Evolutionary conservation across 805 yeast species (phyloP).

Genomic region (Pichia nakasei): DNA sequence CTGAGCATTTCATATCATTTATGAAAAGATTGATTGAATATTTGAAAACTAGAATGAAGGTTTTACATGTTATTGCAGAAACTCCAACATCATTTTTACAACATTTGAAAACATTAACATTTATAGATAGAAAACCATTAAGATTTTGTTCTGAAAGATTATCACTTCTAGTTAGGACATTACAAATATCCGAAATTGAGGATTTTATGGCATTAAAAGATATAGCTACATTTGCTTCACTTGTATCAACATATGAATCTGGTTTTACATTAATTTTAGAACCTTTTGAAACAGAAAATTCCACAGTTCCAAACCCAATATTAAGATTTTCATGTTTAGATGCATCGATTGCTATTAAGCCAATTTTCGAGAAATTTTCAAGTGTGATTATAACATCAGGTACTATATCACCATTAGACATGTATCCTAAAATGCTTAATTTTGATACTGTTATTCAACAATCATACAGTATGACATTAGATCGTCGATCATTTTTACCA

Average conservation of each 20-base stretch:
- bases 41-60: conserved; percentile 94
- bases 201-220: conserved; percentile 91
- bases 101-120: conserved; percentile 88
- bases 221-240: conserved; percentile 92
- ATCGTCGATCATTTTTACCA: conserved; percentile 87
- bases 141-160: conserved; percentile 88
- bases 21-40: conserved; percentile 89
- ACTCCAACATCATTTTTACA: conserved; percentile 90
- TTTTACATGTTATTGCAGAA: conserved; percentile 93
- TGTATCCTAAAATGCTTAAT: conserved; percentile 96
- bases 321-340: conserved; percentile 89
- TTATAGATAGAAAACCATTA: conserved; percentile 85
- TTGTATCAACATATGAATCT: conserved; percentile 87
- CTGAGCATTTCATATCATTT: conserved; percentile 93
- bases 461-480: conserved; percentile 92
- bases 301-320: conserved; percentile 95
- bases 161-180: conserved; percentile 78
- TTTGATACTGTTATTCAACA: conserved; percentile 91
- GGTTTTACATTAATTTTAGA: conserved; percentile 90
- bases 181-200: conserved; percentile 81
- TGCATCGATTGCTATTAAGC: conserved; percentile 96
- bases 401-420: conserved; percentile 94
- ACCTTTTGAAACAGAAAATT: conserved; percentile 90
- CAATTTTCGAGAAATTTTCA: conserved; percentile 87
- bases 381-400: conserved; percentile 95